Evolutionary conservation across 2,329 filamentous ascomycete species (phyloP).

Genomic region (Teratosphaeria pseudoeucalypti): DNA sequence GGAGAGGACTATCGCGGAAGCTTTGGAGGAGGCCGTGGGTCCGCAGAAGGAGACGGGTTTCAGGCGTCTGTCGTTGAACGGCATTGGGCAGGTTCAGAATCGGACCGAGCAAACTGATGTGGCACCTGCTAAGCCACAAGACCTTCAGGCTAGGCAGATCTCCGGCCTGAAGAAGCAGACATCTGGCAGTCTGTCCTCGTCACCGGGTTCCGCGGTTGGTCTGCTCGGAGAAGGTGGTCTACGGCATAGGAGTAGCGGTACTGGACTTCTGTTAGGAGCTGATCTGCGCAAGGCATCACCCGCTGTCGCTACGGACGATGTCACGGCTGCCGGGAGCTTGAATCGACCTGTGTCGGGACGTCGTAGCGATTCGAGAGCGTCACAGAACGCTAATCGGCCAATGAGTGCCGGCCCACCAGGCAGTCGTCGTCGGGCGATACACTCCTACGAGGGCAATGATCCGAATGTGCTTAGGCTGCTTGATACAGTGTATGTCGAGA

Average conservation of each 20-base stretch:
- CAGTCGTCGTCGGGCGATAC: conserved; percentile 28
- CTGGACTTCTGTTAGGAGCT: conserved; percentile 49
- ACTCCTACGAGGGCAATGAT: conserved; percentile 76
- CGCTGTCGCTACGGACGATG: conserved; percentile 54
- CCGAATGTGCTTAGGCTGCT: conserved; percentile 54
- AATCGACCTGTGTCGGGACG: conserved; percentile 37
- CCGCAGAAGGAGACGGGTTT: conserved; percentile 1
- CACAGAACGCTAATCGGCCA: conserved; percentile 16
- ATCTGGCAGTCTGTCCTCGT: conserved; percentile 25
- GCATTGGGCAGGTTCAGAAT: neutral
- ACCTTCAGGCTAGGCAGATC: conserved; percentile 1
- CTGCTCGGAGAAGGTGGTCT: conserved; percentile 25
- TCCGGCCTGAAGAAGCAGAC: conserved; percentile 11
- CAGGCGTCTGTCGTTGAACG: conserved; percentile 4
- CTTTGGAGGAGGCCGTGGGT: conserved; percentile 63
- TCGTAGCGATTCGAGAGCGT: conserved; percentile 17
- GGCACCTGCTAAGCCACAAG: neutral
- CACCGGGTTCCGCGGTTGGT: conserved; percentile 23
- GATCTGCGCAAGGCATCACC: conserved; percentile 48
- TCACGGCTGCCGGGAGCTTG: conserved; percentile 55
- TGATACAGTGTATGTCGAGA: conserved; percentile 70
- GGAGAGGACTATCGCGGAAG: conserved; percentile 66
- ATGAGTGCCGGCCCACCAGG: conserved; percentile 8
- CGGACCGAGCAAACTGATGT: neutral
- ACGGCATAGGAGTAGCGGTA: conserved; percentile 44